Evolutionary conservation across 805 yeast genomes (phyloP).

Genomic region (Brettanomyces naardenensis): DNA sequence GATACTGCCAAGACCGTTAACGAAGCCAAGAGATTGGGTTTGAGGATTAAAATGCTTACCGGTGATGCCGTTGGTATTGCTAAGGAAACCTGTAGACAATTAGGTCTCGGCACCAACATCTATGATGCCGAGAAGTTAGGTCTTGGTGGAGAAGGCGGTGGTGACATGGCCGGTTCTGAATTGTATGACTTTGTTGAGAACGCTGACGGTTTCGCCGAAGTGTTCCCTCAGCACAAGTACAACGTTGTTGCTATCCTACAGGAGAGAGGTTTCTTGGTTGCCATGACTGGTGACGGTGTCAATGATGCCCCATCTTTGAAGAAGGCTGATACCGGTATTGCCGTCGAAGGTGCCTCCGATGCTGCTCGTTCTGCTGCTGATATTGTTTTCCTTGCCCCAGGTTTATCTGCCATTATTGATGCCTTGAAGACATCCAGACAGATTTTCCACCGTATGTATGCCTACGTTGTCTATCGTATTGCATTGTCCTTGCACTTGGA

Average conservation of each 20-base stretch:
- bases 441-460: conserved; percentile 98
- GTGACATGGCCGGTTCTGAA: conserved; percentile 95
- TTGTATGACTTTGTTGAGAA: conserved; percentile 96
- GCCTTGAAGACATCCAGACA: conserved; percentile 92
- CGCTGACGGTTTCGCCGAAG: conserved; percentile 98
- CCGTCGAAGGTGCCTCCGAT: conserved; percentile 97
- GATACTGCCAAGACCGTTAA: conserved; percentile 91
- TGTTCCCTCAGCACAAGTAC: conserved; percentile 97
- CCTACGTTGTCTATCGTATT: conserved; percentile 96
- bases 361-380: conserved; percentile 97
- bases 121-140: conserved; percentile 96
- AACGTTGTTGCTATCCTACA: conserved; percentile 93
- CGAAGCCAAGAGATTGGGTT: conserved; percentile 88
- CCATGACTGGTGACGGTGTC: conserved; percentile 99
- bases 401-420: conserved; percentile 91
- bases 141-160: conserved; percentile 64
- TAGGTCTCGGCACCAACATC: conserved; percentile 93
- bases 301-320: conserved; percentile 96
- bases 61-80: conserved; percentile 99
- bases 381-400: conserved; percentile 92
- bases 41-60: conserved; percentile 95
- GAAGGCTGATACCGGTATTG: conserved; percentile 96
- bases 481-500: conserved; percentile 93
- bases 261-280: conserved; percentile 94
- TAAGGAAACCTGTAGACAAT: conserved; percentile 96